A percentile compares a stretch with the other conserved stretches of the same genome.
These are phyloP conservation scores for Liquidambar formosana DNA, from an alignment of 164 flowering plant species.

Conservation along the genomic window DNA sequence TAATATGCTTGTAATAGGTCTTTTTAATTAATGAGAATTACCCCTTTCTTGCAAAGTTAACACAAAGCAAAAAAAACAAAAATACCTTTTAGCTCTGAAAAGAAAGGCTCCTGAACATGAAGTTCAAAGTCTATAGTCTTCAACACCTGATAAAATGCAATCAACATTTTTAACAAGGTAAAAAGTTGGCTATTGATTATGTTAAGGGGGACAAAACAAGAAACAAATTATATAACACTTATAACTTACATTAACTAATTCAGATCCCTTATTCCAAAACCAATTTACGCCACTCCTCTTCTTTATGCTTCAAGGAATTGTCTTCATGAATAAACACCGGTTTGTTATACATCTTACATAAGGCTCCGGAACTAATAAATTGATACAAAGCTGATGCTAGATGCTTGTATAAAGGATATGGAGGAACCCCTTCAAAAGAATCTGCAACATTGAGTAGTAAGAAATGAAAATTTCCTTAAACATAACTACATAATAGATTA, in stretches of 20 bases:
- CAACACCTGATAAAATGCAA: constrained; percentile 43
- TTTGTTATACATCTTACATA: constrained; percentile 14
- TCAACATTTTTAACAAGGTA: too few species aligned
- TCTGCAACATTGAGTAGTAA: constrained; percentile 26
- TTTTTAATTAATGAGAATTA: too few species aligned
- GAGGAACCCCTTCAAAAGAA: constrained; percentile 51
- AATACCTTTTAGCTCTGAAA: constrained; percentile 69
- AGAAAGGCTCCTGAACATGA: constrained; percentile 89
- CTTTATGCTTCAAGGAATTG: constrained; percentile 32
- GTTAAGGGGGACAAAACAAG: background rate
- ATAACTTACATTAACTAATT: constrained; percentile 47
- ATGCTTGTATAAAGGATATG: constrained; percentile 67
- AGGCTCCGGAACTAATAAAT: constrained; percentile 41
- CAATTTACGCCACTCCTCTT: constrained; percentile 48
- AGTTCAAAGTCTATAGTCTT: constrained; percentile 51
- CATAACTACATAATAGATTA: background rate
- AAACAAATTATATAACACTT: background rate
- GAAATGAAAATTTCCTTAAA: background rate
- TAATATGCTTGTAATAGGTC: too few species aligned
- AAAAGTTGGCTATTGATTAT: background rate
- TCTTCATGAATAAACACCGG: constrained; percentile 26
- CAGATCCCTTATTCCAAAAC: constrained; percentile 47
- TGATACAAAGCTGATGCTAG: constrained; percentile 53
- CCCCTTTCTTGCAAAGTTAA: too few species aligned
- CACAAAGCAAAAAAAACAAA: background rate